Evolutionary conservation across 441 rosid species (phyloP), one percentile per base, ranked within the genome.

Genomic region (Populus trichocarpa): DNA sequence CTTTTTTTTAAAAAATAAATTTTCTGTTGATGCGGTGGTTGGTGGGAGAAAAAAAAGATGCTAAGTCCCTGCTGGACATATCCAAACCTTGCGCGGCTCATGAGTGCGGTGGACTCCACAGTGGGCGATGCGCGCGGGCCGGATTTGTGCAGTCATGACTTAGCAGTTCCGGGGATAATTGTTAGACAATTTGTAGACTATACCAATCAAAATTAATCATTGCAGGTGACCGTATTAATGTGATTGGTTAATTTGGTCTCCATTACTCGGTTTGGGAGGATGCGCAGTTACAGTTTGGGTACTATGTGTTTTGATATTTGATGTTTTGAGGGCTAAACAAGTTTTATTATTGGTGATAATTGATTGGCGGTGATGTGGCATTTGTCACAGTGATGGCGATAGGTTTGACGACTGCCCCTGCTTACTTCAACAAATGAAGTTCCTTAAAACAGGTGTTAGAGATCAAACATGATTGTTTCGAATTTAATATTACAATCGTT

Each of bases 401-500:
- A 11, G 38, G 40, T 61, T 8, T 61, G 76, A 69, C 75, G 23
- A 23, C 20, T 74, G 32, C 23, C 72, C 11, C n/a, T 10, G 35
- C 65, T 23, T 61, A 36, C 6, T 6, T 14, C 63, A 26, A 36
- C 18, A 64, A 23, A 68, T 46, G 20, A 57, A 67, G 69, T 67
- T 12, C 3, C 10, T 26, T 23, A 20, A 40, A 22, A 46, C 20
- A 14, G 57, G 20, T 13, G 57, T 16, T n/a, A 75, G n/a, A 22
- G 40, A 16, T 63, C n/a, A 75, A 50, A 18, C 6, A 23, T 67
- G 64, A 75, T 9, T 33, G 64, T 68, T 33, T 68, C 14, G 40
- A 71, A 18, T 70, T 64, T 36, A 77, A 25, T 68, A n/a, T 75
- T 66, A 53, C 35, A 73, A 57, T 75, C 65, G 35, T 40, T 63